phyloP scores from a whole-genome alignment of 306 rosid species.

The Urtica urens region DNA sequence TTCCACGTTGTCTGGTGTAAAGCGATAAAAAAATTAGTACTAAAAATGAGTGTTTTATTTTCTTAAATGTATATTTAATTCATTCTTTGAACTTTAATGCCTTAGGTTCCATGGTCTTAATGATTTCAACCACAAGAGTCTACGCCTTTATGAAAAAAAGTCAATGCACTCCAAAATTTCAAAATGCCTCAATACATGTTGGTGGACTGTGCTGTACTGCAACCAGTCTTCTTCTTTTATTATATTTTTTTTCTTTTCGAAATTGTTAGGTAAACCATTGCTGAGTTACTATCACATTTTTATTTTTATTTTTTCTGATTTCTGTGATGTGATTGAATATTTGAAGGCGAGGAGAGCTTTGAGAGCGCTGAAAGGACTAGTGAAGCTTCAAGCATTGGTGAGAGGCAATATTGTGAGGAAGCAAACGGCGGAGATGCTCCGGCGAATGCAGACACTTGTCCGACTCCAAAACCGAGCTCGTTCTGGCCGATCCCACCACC shows the following conservation, averaged over 20 bases:
- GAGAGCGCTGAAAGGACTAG: slow-evolving; percentile 81
- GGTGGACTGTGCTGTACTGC: background rate
- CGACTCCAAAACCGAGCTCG: slow-evolving; percentile 72
- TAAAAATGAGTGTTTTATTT: too few species aligned
- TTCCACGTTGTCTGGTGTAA: too few species aligned
- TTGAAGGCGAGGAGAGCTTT: slow-evolving; percentile 86
- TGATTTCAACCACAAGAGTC: slow-evolving; percentile 35
- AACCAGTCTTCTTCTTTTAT: background rate
- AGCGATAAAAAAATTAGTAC: too few species aligned
- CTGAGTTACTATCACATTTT: background rate
- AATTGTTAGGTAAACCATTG: slow-evolving; percentile 6
- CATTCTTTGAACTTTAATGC: too few species aligned
- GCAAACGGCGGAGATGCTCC: slow-evolving; percentile 79
- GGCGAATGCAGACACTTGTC: slow-evolving; percentile 88
- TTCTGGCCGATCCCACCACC: slow-evolving; percentile 45
- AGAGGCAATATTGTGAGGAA: slow-evolving; percentile 89
- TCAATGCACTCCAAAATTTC: slow-evolving; percentile 10
- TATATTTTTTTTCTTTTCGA: background rate
- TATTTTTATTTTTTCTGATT: background rate
- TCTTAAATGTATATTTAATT: too few species aligned
- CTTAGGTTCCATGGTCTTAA: too few species aligned
- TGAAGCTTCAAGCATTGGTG: slow-evolving; percentile 89
- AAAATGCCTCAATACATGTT: too few species aligned
- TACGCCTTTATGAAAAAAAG: slow-evolving; percentile 7
- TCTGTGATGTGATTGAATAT: slow-evolving; percentile 11